Base-by-base conservation (phyloP, 306 rosid species). In the Dryas octopetala region DNA sequence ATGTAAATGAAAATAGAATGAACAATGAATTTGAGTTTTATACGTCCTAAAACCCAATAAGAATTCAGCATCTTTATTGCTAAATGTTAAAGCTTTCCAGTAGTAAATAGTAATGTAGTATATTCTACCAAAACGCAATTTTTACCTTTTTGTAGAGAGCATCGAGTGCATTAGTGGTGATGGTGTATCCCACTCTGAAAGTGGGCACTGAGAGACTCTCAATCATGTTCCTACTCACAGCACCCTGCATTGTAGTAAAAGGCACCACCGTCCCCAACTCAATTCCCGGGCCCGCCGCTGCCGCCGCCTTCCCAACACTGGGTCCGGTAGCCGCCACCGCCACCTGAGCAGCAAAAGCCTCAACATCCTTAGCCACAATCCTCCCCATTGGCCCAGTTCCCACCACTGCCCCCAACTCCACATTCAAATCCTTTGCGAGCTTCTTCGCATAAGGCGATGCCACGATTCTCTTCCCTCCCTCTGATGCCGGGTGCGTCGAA, bases 401-500 rank as follows among this genome's bases (percentile, higher is more conserved):
- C 57, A 85, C 73, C 1, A 96, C 74, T 55, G 69, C 78, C 40
- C 82, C 90, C 78, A 96, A 74, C 19, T 96, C 97, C 83, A 92
- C 92, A 68, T 85, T 86, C 87, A 90, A 69, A 68, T 96, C 98
- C 84, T 89, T 92, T 0, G 98, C 99, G 52, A 96, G 82, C 81
- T 96, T 96, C 91, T 92, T 96, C 10, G 98, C 99, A 76, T 90
- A 96, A 0, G 98, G 98, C 7, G 99, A 92, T 3, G 98, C 99
- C 73, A 96, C 96, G 17, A 90, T 73, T 55, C 98, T 85, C 88
- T 86, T 95, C 74, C 99, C 98, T 68, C 91, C 97, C 74, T 90
- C 97, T 7, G 98, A 90, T 9, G 99, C 99, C 6, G 93, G 99
- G 79, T 95, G 97, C 2, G 74, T 77, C 4, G 97, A 88, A 41